Evolutionary conservation across 192 early-diverging fungal genomes (phyloP), one percentile per base, ranked within the genome.

Genomic region (Rhizophagus sp.): DNA sequence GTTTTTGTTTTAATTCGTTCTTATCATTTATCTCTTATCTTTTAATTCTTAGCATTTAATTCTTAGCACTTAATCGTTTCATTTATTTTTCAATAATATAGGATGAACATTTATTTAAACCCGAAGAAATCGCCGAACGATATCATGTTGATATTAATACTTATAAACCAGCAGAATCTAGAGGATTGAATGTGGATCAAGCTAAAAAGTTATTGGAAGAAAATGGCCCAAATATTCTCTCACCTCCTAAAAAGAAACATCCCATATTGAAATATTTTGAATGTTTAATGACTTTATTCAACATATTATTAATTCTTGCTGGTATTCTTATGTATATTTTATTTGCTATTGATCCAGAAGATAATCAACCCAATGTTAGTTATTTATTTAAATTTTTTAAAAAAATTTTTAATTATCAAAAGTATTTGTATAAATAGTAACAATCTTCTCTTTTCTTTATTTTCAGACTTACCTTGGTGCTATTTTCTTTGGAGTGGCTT

Each of bases 381-480:
- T 11, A 70, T 50, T n/a, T 44, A 50, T 34, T 68, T 74, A 19
- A 34, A 61, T 39, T 19, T 50, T n/a, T n/a, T n/a, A n/a, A n/a
- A n/a, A n/a, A n/a, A n/a, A n/a, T 44, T 11, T 75, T 19, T 61
- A 67, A 33, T 27, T 50, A 27, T 52, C 12, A 19, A 11, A 52
- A 10, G 27, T 2, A 27, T 47, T n/a, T 22, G 78, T 44, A 33
- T 22, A 49, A 15, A 25, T 68, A 73, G 2, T 76, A 17, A 52
- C 24, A 30, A 39, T 27, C 4, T 61, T 75, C 47, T 65, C 10
- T 25, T 34, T 44, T n/a, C 30, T 36, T 68, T 22, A 67, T 50
- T n/a, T 78, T 44, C 85, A 95, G 93, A 89, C 89, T 27, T 97
- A 97, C 81, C 90, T 97, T 63, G 97, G 97, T 34, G 93, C 92